Evolutionary conservation across 208 protist genomes (phyloP).

Genomic region (Trypanosoma mega): DNA sequence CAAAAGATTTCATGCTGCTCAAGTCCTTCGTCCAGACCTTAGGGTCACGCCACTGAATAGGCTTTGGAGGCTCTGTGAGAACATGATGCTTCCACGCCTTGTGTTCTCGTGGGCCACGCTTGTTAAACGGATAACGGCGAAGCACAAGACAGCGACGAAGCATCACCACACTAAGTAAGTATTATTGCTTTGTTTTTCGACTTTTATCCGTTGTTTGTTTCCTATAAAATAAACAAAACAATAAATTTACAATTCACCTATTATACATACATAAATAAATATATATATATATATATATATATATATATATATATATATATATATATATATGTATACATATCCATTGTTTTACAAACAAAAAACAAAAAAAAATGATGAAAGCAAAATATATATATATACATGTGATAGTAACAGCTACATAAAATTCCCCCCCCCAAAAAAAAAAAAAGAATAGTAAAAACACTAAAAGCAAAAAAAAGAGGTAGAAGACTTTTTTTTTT

Average conservation of each 20-base stretch:
- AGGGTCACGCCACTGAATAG: conserved; percentile 88
- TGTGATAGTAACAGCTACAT: no score
- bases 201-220: no score
- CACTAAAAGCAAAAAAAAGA: conserved; percentile 4
- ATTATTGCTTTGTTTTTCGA: neutral
- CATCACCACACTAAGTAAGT: conserved; percentile 27
- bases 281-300: neutral
- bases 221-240: no score
- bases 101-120: conserved; percentile 80
- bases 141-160: conserved; percentile 55
- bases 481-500: no score
- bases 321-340: neutral
- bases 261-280: no score
- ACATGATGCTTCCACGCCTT: conserved; percentile 93
- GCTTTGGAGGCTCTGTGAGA: conserved; percentile 86
- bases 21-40: conserved; percentile 92
- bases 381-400: neutral
- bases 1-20: conserved; percentile 90
- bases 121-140: conserved; percentile 86
- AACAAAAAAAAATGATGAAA: conserved; percentile 3
- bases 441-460: conserved; percentile 18
- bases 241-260: no score
- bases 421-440: no score
- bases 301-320: neutral
- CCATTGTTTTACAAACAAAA: neutral